Evolutionary conservation across 495 filamentous ascomycete species (phyloP), one percentile per base, ranked within the genome.

Genomic region (Aspergillus nidulans): DNA sequence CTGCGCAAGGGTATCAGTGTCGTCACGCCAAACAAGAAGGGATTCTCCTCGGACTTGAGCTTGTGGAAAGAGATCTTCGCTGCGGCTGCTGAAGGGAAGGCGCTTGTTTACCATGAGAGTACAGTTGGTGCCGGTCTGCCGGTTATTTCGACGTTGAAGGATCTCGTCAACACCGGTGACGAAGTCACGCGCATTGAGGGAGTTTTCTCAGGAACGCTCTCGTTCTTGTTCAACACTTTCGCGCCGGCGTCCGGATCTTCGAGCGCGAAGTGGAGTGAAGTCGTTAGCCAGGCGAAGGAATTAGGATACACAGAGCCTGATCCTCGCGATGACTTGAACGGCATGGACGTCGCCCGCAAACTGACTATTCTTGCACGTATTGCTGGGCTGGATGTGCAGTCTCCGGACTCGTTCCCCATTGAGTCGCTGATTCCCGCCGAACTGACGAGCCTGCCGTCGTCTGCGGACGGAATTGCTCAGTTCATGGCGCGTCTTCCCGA

Each of bases 11-110:
- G 92, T 10, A 86, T 98, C 72, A 88, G 81, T 61, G 82, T 97
- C 67, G 91, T 96, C 28, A 97, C 94, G 0, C 91, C 94, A 13
- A 98, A 96, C 78, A 98, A 98, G 77, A 97, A 97, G 71, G 92
- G 87, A 4, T 97, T 98, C 71, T 92, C 89, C 3, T 81, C 83
- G 30, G 81, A 79, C 28, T 79, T 88, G 49, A 72, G 80, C 51
- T 74, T 95, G 43, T 98, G 91, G 90, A 76, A 88, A 57, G 80
- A 83, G 43, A 96, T 97, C 63, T 90, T 92, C 66, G 64, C 74
- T 16, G 77, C 85, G 0, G 85, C 84, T 4, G 74, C 76, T 44
- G 58, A 74, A 50, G 81, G 77, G 0, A 85, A 84, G 25, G 90
- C 90, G 9, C 85, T 87, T 53, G 77, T 96, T 21, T 96, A 90